Conservation (phyloP, 345 rosid species). For the Alliaria petiolata region DNA sequence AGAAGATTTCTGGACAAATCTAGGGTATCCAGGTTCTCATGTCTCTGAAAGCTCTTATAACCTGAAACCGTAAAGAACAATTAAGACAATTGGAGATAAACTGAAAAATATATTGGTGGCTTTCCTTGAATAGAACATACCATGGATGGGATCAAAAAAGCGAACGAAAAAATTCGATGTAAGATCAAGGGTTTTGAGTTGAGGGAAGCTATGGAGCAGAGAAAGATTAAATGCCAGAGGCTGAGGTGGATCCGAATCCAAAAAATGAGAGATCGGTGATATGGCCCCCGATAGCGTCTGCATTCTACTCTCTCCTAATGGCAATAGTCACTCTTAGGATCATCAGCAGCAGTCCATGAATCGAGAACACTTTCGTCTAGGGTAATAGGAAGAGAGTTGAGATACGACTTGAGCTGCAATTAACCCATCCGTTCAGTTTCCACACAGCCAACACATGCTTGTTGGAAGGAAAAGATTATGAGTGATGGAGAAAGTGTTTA, state of each 20-base stretch:
- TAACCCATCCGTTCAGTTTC: conserved; percentile 5
- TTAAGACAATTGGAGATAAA: not conserved
- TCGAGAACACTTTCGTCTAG: not conserved
- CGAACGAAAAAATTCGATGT: not conserved
- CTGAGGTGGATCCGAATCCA: not conserved
- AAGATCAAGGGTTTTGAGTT: not conserved
- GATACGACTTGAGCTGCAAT: not conserved
- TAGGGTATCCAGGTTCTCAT: not conserved
- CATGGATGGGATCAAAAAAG: conserved; percentile 3
- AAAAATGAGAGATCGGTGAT: not conserved
- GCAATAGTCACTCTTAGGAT: no score
- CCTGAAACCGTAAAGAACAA: not conserved
- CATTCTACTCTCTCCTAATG: no score
- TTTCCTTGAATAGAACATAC: no score
- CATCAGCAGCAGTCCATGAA: not conserved
- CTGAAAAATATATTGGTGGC: not conserved
- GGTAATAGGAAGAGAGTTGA: not conserved
- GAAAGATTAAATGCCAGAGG: not conserved
- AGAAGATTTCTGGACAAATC: not conserved
- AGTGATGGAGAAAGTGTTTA: no score
- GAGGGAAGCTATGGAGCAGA: conserved; percentile 11
- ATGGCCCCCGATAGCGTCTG: not conserved
- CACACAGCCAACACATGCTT: not conserved
- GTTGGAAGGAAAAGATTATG: no score
- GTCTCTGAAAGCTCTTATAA: not conserved